Evolutionary conservation across 768 basidiomycete species (phyloP), one percentile per base, ranked within the genome.

Genomic region (Mycena polygramma): DNA sequence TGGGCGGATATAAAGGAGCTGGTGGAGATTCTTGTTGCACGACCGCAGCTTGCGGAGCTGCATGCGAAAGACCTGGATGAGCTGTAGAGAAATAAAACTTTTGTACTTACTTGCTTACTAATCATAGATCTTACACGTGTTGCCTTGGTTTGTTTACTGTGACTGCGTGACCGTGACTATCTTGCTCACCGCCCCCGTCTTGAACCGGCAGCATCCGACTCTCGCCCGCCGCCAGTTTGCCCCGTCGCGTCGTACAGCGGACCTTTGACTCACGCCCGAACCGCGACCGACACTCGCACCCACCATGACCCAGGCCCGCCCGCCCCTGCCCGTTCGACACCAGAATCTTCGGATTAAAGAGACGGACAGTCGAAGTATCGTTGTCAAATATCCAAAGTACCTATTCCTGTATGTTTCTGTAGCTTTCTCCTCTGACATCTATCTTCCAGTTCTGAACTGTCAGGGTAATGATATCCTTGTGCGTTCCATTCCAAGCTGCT

Each of bases 401-500:
- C 0, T 1, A 4, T 26, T 41, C 22, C 43, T 26, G 13, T 17
- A 22, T 54, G 17, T 35, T 15, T 60, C 20, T n/a, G 13, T n/a
- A 19, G 6, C 20, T 36, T 36, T 22, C 7, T 17, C 14, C 10
- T 19, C 26, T 49, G 59, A 60, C 36, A 26, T 48, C 14, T 22
- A 49, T 37, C 1, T 22, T 48, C 26, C 8, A 60, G 59, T 94
- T 71, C 90, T 98, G 58, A 91, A 91, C 75, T 90, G 94, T 72
- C 94, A 97, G 79, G 94, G 93, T 2, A 90, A 91, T 78, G 91
- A 95, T 78, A 95, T 97, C 66, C 87, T 97, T 59, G 94, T 92
- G 77, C 76, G 90, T 81, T 52, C 57, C 45, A 43, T 46, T 51
- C 43, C 63, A n/a, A 68, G 17, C 57, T 63, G 57, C 49, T 26